Conservation (phyloP, 1,284 basidiomycete genomes). For the Cryptococcus sp. region DNA sequence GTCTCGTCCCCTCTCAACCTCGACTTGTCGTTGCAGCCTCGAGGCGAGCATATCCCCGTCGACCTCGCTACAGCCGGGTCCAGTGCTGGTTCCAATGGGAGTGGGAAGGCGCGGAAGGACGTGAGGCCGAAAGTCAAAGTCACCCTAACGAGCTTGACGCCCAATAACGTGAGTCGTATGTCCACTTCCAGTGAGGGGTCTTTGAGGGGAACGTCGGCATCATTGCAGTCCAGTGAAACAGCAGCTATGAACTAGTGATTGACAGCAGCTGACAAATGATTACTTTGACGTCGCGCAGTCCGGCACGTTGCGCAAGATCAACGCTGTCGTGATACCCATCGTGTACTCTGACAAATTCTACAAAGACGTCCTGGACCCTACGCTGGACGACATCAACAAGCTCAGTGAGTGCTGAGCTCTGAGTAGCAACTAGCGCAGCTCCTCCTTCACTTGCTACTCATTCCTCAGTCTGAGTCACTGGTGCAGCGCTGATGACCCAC, state of each 20-base stretch:
- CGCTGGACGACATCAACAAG: constrained; percentile 52
- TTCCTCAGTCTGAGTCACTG: neutral
- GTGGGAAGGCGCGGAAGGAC: constrained; percentile 22
- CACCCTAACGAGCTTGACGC: constrained; percentile 52
- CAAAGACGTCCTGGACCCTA: constrained; percentile 48
- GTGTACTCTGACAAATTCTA: constrained; percentile 54
- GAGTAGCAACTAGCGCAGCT: neutral
- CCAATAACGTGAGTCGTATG: constrained; percentile 48
- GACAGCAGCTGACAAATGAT: neutral
- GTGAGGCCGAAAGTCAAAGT: constrained; percentile 49
- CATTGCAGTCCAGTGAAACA: neutral
- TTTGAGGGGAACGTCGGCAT: neutral
- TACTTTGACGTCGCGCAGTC: constrained; percentile 26
- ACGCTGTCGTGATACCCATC: constrained; percentile 50
- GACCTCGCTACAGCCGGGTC: constrained; percentile 19
- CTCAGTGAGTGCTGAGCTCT: constrained; percentile 36
- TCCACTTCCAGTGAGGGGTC: too few species aligned
- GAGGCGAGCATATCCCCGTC: constrained; percentile 43
- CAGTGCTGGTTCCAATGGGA: constrained; percentile 1
- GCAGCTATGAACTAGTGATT: neutral
- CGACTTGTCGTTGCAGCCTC: constrained; percentile 11
- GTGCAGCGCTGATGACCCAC: neutral
- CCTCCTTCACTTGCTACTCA: too few species aligned
- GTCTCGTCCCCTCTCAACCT: constrained; percentile 48
- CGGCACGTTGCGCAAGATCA: constrained; percentile 50